Evolutionary conservation across 306 rosid genomes (phyloP), one percentile per base, ranked within the genome.

Genomic region (Elaeagnus macrophylla): DNA sequence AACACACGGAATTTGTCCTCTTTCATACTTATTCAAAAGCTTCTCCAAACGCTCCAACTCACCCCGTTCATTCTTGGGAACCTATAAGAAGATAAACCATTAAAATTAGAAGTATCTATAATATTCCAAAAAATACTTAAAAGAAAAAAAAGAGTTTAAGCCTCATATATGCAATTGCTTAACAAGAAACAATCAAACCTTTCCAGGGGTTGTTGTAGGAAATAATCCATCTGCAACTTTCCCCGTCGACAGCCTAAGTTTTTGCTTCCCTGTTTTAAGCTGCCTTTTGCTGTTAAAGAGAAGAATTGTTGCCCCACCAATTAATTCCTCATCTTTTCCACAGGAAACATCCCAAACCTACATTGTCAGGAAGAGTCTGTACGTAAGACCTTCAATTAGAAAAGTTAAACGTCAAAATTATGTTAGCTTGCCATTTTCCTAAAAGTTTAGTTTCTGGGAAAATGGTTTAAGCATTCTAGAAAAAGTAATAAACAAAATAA

Each of bases 321-420:
- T 81, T 79, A 91, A 77, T 60, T 81, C 95, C 72, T 87, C 89
- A 49, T 81, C 80, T 68, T 74, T 77, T 48, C 96, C 94, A 48
- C 78, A 79, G 12, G 99, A 91, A 58, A 91, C 95, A 75, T 91
- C 99, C 94, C 93, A 91, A 73, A 87, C 99, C 99, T 91, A 64
- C 19, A 75, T 11, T 58, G 37, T 37, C 48, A 61, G 61, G 10
- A 57, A 65, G 20, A 68, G 13, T 52, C 39, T 42, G 44, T n/a
- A 50, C 50, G 47, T 9, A 54, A 37, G 53, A 53, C 12, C 45
- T 65, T 47, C 50, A 20, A 17, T 2, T 0, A 54, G 17, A 70
- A 59, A 49, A 36, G 51, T 51, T 15, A 20, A 8, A 48, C 20
- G 36, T 55, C 18, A 38, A 7, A 42, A 20, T 44, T 5, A 44